Conservation (phyloP, 2,329 filamentous ascomycete species). For the Mycosphaerella arachidis region DNA sequence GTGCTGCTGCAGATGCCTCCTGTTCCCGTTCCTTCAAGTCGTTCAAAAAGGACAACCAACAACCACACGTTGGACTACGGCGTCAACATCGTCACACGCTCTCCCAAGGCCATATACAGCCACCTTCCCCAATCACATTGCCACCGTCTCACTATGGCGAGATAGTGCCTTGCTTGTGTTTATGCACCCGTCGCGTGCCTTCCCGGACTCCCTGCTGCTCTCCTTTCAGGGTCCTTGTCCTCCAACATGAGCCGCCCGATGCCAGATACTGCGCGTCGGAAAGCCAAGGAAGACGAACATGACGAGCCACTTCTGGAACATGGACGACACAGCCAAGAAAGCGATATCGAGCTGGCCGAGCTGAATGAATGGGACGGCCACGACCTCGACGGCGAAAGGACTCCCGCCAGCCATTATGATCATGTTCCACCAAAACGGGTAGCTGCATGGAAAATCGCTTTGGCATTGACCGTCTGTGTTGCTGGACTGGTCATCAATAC, state of each 20-base stretch:
- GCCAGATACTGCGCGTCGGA: constrained; percentile 7
- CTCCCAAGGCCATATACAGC: background rate
- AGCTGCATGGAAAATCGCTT: constrained; percentile 18
- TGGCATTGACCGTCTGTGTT: constrained; percentile 26
- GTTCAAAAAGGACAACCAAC: background rate
- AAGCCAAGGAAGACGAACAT: constrained; percentile 16
- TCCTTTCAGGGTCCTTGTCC: background rate
- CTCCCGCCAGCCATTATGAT: constrained; percentile 17
- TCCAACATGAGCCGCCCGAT: constrained; percentile 18
- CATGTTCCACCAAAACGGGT: constrained; percentile 15
- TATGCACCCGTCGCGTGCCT: background rate
- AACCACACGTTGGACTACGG: background rate
- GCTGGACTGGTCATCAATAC: constrained; percentile 31
- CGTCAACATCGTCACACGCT: background rate
- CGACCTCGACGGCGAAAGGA: constrained; percentile 12
- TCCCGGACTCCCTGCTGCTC: background rate
- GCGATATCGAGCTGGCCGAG: constrained; percentile 18
- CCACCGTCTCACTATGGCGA: background rate
- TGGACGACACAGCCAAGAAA: constrained; percentile 16
- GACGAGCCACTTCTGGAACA: constrained; percentile 22
- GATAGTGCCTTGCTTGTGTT: background rate
- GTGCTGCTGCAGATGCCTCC: background rate
- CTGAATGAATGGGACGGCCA: constrained; percentile 6
- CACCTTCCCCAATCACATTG: background rate
- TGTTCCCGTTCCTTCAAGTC: background rate